Evolutionary conservation across 306 rosid species (phyloP).

Genomic region (Fragaria vesca): DNA sequence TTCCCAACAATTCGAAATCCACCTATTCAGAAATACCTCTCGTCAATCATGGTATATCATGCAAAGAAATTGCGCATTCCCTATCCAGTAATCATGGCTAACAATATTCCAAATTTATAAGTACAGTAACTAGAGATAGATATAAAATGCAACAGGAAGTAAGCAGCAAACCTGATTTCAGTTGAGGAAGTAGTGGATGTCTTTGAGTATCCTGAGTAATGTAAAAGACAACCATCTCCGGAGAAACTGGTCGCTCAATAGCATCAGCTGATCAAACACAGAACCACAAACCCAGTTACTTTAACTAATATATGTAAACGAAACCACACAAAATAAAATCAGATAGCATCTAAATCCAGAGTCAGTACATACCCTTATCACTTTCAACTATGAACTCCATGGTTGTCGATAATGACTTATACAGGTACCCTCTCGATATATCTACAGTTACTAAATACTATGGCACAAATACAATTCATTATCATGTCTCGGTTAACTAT

Average conservation of each 20-base stretch:
- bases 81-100: not conserved
- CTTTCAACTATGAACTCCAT: conserved; percentile 81
- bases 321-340: not conserved
- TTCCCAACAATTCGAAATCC: conserved; percentile 89
- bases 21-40: conserved; percentile 47
- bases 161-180: conserved; percentile 69
- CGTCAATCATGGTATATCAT: conserved; percentile 17
- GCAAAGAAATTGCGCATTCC: too few relatives aligned
- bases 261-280: conserved; percentile 57
- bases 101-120: not conserved
- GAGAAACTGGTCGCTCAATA: conserved; percentile 62
- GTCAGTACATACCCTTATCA: conserved; percentile 53
- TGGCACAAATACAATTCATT: conserved; percentile 43
- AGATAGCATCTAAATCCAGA: not conserved
- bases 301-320: conserved; percentile 15
- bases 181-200: conserved; percentile 84
- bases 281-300: conserved; percentile 9
- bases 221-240: conserved; percentile 82
- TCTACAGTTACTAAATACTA: conserved; percentile 83
- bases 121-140: not conserved
- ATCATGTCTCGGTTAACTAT: conserved; percentile 24
- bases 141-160: conserved; percentile 3
- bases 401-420: conserved; percentile 78
- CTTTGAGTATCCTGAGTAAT: conserved; percentile 95
- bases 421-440: conserved; percentile 77